phyloP scores from a whole-genome alignment of 73 alveolate species.

The Paramecium primaurelia region DNA sequence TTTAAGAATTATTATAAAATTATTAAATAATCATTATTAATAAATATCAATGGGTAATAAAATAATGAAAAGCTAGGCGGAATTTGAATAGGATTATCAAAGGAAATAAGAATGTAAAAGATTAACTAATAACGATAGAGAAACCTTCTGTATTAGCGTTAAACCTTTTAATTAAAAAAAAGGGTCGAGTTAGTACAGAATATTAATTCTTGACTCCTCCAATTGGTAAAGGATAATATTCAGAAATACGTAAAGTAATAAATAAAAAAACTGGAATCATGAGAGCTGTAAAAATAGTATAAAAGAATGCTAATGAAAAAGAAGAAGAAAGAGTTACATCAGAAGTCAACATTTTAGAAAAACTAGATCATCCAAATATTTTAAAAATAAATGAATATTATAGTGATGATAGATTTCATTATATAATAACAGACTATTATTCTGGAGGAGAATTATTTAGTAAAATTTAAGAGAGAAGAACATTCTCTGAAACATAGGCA shows the following conservation, averaged over 20 bases:
- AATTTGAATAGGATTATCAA: background rate
- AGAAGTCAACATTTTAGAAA: slow-evolving; percentile 12
- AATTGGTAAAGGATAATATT: slow-evolving; percentile 46
- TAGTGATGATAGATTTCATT: slow-evolving; percentile 35
- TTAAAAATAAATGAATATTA: slow-evolving; percentile 55
- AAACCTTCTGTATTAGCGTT: background rate
- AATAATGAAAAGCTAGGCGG: background rate
- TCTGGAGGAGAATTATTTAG: slow-evolving; percentile 64
- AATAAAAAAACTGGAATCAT: slow-evolving; percentile 48
- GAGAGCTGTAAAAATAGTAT: slow-evolving; percentile 53
- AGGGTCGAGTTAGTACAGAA: background rate
- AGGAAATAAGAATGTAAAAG: background rate
- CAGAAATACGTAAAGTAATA: slow-evolving; percentile 36
- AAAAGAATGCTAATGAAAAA: background rate
- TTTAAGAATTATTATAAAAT: background rate
- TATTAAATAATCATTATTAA: background rate
- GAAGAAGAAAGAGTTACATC: slow-evolving; percentile 37
- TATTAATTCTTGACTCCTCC: slow-evolving; percentile 38
- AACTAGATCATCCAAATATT: slow-evolving; percentile 57
- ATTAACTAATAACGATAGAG: background rate
- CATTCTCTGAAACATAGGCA: slow-evolving; percentile 41
- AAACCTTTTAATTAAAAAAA: background rate
- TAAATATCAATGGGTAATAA: background rate
- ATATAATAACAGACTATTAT: slow-evolving; percentile 57
- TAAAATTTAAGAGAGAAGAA: background rate